Conservation (phyloP, 2,329 filamentous ascomycete species). For the Penicillium italicum region DNA sequence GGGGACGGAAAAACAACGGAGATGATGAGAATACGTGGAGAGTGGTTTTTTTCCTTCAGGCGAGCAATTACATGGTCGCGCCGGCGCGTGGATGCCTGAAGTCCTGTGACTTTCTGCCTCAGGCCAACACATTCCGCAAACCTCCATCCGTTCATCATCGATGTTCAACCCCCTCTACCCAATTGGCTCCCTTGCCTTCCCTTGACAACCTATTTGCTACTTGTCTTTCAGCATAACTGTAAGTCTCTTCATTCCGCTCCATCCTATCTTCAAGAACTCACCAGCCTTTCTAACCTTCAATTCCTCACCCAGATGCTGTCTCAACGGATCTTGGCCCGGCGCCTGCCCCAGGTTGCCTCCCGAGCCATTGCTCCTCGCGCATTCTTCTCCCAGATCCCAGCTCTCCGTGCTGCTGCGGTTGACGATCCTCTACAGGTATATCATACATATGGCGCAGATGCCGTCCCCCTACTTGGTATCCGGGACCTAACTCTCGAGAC, state of each 20-base stretch:
- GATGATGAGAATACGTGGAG: conserved; percentile 36
- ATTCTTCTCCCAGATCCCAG: conserved; percentile 41
- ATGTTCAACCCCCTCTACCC: conserved; percentile 23
- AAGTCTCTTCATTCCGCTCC: conserved; percentile 10
- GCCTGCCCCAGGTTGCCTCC: conserved; percentile 40
- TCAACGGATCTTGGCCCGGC: conserved; percentile 43
- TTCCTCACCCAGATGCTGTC: conserved; percentile 41
- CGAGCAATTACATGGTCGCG: conserved; percentile 29
- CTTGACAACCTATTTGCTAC: conserved; percentile 16
- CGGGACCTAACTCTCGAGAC: conserved; percentile 15
- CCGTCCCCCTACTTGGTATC: conserved; percentile 8
- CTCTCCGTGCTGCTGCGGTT: conserved; percentile 37
- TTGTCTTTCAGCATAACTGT: conserved; percentile 29
- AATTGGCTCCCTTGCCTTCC: conserved; percentile 20
- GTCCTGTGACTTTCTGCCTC: conserved; percentile 16
- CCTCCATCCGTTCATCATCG: conserved; percentile 30
- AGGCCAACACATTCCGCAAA: conserved; percentile 22
- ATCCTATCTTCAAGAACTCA: not conserved
- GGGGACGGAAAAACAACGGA: conserved; percentile 32
- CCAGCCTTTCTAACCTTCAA: conserved; percentile 21
- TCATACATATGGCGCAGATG: not conserved
- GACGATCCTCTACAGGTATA: conserved; percentile 46
- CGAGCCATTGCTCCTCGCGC: conserved; percentile 40
- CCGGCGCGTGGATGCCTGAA: conserved; percentile 18
- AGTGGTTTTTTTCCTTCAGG: conserved; percentile 42